Conservation (phyloP, 257 asterid species). For the Haberlea rhodopensis region DNA sequence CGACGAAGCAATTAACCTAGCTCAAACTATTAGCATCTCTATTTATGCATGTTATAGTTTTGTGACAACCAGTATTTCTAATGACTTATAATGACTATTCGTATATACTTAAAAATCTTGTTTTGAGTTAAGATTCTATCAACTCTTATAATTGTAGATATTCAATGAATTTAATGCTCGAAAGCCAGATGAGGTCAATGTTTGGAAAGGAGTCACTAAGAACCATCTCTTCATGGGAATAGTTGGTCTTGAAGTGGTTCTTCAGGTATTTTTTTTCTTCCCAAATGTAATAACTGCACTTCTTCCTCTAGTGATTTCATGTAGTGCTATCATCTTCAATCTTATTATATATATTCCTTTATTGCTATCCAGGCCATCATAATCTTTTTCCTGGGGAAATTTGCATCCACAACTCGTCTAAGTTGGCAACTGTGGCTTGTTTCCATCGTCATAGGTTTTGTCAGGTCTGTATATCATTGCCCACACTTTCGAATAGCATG, state of each 20-base stretch:
- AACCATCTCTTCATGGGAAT: constrained; percentile 80
- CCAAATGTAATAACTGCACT: neutral
- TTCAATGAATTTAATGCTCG: constrained; percentile 93
- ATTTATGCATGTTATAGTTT: too few relatives aligned
- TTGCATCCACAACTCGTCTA: constrained; percentile 61
- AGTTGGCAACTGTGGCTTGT: constrained; percentile 93
- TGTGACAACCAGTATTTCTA: too few relatives aligned
- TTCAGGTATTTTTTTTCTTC: too few relatives aligned
- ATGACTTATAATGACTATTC: too few relatives aligned
- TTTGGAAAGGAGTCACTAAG: constrained; percentile 67
- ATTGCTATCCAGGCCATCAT: constrained; percentile 56
- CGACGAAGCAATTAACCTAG: neutral
- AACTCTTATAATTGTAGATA: constrained; percentile 39
- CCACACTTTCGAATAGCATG: neutral
- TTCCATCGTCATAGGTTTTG: constrained; percentile 61
- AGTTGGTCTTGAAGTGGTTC: constrained; percentile 58
- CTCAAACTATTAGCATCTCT: too few relatives aligned
- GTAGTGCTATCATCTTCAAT: constrained; percentile 1
- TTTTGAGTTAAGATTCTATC: neutral
- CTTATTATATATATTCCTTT: constrained; percentile 8
- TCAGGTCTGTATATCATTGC: constrained; percentile 51
- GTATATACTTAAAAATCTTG: too few relatives aligned
- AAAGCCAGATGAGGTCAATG: constrained; percentile 84
- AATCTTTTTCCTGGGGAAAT: constrained; percentile 81
- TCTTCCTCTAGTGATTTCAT: too few relatives aligned